Conservation (phyloP, 2,329 filamentous ascomycete species). For the Penicillium hordei region DNA sequence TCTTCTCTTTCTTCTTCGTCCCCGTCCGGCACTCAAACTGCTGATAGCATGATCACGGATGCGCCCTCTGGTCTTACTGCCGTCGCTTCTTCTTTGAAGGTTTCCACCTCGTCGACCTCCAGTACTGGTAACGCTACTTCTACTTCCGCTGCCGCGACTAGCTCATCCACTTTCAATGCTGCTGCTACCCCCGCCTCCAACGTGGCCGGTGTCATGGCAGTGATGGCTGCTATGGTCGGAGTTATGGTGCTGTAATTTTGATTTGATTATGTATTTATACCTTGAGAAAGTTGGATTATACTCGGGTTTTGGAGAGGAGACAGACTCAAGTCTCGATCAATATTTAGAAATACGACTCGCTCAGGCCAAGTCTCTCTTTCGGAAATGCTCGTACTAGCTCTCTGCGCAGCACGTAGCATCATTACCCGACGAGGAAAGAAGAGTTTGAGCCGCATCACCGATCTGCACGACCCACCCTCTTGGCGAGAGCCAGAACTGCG, state of each 20-base stretch:
- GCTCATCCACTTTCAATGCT: conserved; percentile 13
- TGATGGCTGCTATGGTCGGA: conserved; percentile 15
- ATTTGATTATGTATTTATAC: neutral
- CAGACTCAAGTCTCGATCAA: neutral
- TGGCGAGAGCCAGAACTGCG: conserved; percentile 43
- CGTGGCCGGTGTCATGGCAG: conserved; percentile 13
- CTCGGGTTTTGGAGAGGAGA: neutral
- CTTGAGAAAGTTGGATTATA: neutral
- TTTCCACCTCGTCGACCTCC: conserved; percentile 8
- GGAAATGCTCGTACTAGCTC: conserved; percentile 30
- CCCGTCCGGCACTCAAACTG: neutral
- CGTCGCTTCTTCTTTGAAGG: conserved; percentile 7
- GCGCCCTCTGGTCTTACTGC: neutral
- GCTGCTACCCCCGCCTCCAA: conserved; percentile 10
- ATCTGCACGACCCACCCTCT: conserved; percentile 47
- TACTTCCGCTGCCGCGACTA: conserved; percentile 9
- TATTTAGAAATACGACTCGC: neutral
- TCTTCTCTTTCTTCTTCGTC: neutral
- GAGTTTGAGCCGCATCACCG: conserved; percentile 50
- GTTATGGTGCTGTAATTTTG: conserved; percentile 15
- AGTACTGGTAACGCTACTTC: conserved; percentile 4
- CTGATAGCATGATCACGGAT: conserved; percentile 10
- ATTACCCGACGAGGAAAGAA: neutral
- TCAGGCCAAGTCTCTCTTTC: neutral
- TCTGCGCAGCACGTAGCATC: neutral